phyloP scores from a whole-genome alignment of 345 rosid species.

The Gossypium anomalum region DNA sequence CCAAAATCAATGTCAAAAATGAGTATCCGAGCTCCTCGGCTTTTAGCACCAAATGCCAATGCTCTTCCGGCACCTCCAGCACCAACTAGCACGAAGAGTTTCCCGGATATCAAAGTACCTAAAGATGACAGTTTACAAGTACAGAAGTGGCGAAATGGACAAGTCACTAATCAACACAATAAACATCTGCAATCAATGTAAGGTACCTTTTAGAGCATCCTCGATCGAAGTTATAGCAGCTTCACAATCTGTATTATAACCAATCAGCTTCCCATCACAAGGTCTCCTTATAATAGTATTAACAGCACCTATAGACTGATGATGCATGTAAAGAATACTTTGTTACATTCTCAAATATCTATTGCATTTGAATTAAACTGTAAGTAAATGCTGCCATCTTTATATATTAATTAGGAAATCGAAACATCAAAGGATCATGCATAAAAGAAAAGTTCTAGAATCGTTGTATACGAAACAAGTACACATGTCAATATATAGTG shows the following conservation, averaged over 20 bases:
- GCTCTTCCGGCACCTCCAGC: slow-evolving; percentile 74
- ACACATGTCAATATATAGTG: neutral
- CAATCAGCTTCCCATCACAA: slow-evolving; percentile 46
- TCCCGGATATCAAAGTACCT: slow-evolving; percentile 37
- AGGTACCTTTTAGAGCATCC: slow-evolving; percentile 52
- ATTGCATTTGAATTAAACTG: neutral
- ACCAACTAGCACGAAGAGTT: slow-evolving; percentile 50
- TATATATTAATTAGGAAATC: neutral
- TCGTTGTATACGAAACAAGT: neutral
- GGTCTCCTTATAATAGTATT: slow-evolving; percentile 50
- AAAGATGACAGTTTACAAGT: slow-evolving; percentile 13
- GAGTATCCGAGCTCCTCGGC: slow-evolving; percentile 45
- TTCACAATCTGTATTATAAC: slow-evolving; percentile 50
- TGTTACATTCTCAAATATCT: neutral
- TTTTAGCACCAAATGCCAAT: slow-evolving; percentile 57
- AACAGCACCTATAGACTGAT: slow-evolving; percentile 46
- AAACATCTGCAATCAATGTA: neutral
- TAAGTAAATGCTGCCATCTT: neutral
- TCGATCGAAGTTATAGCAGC: slow-evolving; percentile 49
- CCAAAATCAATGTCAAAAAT: slow-evolving; percentile 55
- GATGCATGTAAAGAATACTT: neutral
- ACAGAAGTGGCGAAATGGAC: neutral
- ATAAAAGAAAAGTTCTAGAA: neutral
- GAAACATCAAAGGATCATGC: neutral
- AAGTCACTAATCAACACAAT: neutral